Evolutionary conservation across 1,139 yeast species (phyloP), one percentile per base, ranked within the genome.

Genomic region (Protomyces gravidus): DNA sequence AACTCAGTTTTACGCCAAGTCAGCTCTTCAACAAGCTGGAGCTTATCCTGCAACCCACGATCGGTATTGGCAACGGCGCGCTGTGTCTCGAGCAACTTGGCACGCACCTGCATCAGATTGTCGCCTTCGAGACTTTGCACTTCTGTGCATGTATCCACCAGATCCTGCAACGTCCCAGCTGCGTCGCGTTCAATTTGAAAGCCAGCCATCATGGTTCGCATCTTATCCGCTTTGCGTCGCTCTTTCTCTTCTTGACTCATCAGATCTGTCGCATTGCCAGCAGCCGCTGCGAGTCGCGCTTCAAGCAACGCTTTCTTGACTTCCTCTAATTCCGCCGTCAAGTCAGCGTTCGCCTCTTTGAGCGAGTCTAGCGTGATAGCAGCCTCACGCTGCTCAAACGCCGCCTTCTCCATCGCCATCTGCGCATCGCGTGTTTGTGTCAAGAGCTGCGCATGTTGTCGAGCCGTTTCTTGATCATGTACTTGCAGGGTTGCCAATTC

Each of bases 371-470:
- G 61, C 39, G 67, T 65, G 55, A 71, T 69, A 32, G 63, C 63
- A 27, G 67, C 63, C 55, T 73, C 75, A 49, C 69, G 70, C 33
- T 67, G 65, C 45, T 71, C 72, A 53, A 66, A 70, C 30, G 62
- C 63, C 15, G 70, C 63, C 50, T 66, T 66, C 50, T 72, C 75
- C 28, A 70, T 61, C 49, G 64, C 64, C 17, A 65, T 60, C 46
- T 62, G 61, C 36, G 67, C 56, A 26, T 69, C 70, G 23, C 52
- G 26, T 11, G 61, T 28, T 28, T 63, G 64, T 2, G 33, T 50
- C 17, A 50, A 28, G 28, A 61, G 36, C 15, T 40, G 33, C 23
- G 61, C 65, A 28, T 59, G 47, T 1, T 67, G 48, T 9, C 67
- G 59, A 40, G 66, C 68, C n/a, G 69, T 65, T 3, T 67, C 68